phyloP scores from a whole-genome alignment of 2,329 filamentous ascomycete species.

The Ramularia collo-cygni region DNA sequence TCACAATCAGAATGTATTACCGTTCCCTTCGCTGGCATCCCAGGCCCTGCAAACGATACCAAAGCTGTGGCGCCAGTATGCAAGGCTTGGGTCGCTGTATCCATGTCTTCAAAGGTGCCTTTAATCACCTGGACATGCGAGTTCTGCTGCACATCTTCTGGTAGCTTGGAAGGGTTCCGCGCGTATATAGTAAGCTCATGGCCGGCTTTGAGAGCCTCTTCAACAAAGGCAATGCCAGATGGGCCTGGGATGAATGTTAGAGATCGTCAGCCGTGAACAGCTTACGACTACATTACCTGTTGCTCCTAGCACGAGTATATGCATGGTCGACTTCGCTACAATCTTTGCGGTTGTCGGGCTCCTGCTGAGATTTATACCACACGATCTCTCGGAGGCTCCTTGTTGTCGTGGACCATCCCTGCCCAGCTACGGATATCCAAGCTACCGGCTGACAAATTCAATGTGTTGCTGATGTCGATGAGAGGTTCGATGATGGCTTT shows the following conservation, averaged over 20 bases:
- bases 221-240: slow-evolving; percentile 16
- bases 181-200: slow-evolving; percentile 18
- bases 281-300: slow-evolving; percentile 10
- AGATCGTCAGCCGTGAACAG: too few species aligned
- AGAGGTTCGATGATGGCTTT: too few species aligned
- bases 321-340: slow-evolving; percentile 8
- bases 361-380: too few species aligned
- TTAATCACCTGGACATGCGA: slow-evolving; percentile 11
- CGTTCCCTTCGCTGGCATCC: slow-evolving; percentile 8
- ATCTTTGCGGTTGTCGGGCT: too few species aligned
- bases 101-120: slow-evolving; percentile 16
- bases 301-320: slow-evolving; percentile 19
- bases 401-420: too few species aligned
- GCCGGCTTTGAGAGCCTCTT: slow-evolving; percentile 14
- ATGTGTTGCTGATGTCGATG: too few species aligned
- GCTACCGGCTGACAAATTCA: too few species aligned
- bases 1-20: slow-evolving; percentile 2
- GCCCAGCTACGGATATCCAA: too few species aligned
- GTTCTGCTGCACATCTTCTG: slow-evolving; percentile 5
- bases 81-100: slow-evolving; percentile 9
- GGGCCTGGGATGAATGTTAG: slow-evolving; percentile 7
- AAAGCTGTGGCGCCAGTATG: slow-evolving; percentile 13
- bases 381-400: too few species aligned
- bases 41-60: slow-evolving; percentile 17
- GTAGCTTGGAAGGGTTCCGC: slow-evolving; percentile 17